Percentiles rank a stretch among this genome's conserved stretches.
Conservation (phyloP, 1,284 basidiomycete species). For the Thelephora terrestris region DNA sequence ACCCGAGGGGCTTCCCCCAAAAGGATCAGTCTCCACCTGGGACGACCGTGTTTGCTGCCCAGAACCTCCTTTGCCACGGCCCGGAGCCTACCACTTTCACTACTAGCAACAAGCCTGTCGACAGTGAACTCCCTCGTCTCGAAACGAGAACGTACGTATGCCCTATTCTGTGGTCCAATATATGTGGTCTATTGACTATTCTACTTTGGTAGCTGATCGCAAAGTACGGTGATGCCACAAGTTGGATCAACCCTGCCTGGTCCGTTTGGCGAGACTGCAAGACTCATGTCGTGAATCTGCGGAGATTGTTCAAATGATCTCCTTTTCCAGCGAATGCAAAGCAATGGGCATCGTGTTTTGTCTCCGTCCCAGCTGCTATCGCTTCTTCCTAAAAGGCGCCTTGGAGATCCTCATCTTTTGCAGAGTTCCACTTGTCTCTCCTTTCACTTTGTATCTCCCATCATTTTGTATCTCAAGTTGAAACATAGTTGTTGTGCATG, state of each 20-base stretch:
- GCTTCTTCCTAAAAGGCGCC: slow-evolving; percentile 88
- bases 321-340: no score
- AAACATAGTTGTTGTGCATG: no score
- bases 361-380: slow-evolving; percentile 36
- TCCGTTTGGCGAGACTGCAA: slow-evolving; percentile 37
- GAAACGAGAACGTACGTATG: slow-evolving; percentile 38
- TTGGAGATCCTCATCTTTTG: slow-evolving; percentile 93
- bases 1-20: slow-evolving; percentile 37
- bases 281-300: no score
- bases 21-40: slow-evolving; percentile 19
- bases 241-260: slow-evolving; percentile 46
- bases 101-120: slow-evolving; percentile 12
- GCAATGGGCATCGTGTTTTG: slow-evolving; percentile 90
- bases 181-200: not conserved
- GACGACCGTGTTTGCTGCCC: slow-evolving; percentile 18
- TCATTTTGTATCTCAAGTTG: no score
- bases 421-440: no score
- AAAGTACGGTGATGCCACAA: slow-evolving; percentile 45
- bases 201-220: slow-evolving; percentile 31
- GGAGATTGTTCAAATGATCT: slow-evolving; percentile 74
- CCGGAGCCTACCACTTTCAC: slow-evolving; percentile 22
- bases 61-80: slow-evolving; percentile 20
- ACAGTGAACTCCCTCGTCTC: slow-evolving; percentile 23
- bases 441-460: no score
- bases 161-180: slow-evolving; percentile 16